Evolutionary conservation across 495 filamentous ascomycete genomes (phyloP), one percentile per base, ranked within the genome.

Genomic region (Xylaria sp.): DNA sequence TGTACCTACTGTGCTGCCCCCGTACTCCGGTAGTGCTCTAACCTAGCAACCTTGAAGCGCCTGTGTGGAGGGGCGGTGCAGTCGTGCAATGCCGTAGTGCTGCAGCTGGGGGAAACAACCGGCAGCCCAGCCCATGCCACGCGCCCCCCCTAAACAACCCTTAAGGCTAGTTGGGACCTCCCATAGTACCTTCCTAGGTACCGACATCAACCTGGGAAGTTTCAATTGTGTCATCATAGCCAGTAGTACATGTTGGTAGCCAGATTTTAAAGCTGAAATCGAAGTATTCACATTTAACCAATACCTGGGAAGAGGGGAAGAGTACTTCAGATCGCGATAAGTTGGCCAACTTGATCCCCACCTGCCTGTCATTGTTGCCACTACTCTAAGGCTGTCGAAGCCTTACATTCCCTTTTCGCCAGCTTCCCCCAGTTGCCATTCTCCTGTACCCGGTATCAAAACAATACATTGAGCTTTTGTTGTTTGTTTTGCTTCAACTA

Each of bases 61-160:
- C 48, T 52, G 12, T 8, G 62, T 52, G 41, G 61, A 64, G 61
- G 61, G 61, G 61, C 61, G 19, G 61, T 64, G 62, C 62, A 65
- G 31, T n/a, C 26, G 37, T 65, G 62, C 41, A 50, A 46, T 37
- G 59, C 37, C 37, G 59, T 61, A 46, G 37, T 9, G 40, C 35
- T 63, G 21, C 61, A 41, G 61, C 61, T 46, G 61, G 40, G 40
- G 61, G 61, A 63, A 46, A 46, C 24, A 44, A 26, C 61, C 26
- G 57, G 17, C 17, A 55, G 55, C n/a, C 55, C 19, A 58, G 55
- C 29, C 55, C 55, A 58, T 11, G 19, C 29, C n/a, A n/a, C n/a
- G n/a, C n/a, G n/a, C n/a, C n/a, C n/a, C 1, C 26, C 24, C 52
- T 26, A 19, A 11, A 24, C 46, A 50, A 50, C n/a, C 17, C 43